Evolutionary conservation across 163 green algal species (phyloP).

Genomic region (Scenedesmus sp.): DNA sequence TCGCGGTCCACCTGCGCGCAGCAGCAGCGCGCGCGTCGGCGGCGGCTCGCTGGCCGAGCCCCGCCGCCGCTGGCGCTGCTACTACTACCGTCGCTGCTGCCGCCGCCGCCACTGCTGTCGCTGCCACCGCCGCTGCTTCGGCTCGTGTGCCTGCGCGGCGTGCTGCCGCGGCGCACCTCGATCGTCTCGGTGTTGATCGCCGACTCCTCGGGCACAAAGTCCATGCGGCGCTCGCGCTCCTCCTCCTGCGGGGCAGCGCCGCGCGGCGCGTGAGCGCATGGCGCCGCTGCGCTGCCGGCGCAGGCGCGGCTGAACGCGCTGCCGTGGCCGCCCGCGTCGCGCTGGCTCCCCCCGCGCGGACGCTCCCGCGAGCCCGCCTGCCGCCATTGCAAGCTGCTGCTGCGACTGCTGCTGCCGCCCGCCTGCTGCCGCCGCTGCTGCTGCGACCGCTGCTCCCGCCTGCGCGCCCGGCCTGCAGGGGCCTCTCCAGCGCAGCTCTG

Average conservation of each 20-base stretch:
- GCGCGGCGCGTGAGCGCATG: no score
- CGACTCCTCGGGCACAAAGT: conserved; percentile 99
- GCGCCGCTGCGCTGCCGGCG: no score
- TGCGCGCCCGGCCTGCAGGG: no score
- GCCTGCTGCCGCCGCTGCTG: not conserved
- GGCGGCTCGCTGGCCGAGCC: not conserved
- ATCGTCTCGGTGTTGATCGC: conserved; percentile 95
- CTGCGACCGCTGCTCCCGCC: not conserved
- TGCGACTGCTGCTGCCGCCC: not conserved
- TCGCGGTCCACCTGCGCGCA: conserved; percentile 89
- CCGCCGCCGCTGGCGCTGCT: no score
- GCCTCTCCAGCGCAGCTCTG: no score
- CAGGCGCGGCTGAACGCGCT: no score
- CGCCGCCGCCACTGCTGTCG: not conserved
- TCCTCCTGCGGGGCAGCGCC: conserved; percentile 86
- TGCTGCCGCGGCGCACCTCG: conserved; percentile 69
- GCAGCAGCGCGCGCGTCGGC: not conserved
- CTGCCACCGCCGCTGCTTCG: not conserved
- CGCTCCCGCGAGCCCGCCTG: no score
- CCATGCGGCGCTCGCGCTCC: conserved; percentile 99
- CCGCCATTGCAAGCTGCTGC: not conserved
- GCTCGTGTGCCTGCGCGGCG: not conserved
- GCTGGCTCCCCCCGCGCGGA: no score
- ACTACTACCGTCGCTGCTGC: not conserved
- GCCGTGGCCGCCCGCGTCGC: no score